Conservation (phyloP, 2,329 filamentous ascomycete genomes). For the Dactylellina leptospora region DNA sequence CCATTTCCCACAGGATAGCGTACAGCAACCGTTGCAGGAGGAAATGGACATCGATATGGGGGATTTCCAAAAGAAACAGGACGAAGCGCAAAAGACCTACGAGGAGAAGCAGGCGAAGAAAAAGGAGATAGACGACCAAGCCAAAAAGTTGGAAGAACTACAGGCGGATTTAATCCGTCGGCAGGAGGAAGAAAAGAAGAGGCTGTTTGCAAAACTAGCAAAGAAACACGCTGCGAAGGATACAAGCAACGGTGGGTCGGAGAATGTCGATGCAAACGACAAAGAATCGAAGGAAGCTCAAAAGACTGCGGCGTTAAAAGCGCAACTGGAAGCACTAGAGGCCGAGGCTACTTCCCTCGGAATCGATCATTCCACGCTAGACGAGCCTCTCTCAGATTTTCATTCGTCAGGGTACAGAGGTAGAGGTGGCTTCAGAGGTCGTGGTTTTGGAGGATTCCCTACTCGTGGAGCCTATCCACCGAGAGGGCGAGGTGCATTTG, state of each 20-base stretch:
- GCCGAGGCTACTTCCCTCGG: conserved; percentile 76
- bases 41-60: conserved; percentile 73
- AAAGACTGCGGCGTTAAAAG: conserved; percentile 73
- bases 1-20: conserved; percentile 45
- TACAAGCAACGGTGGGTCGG: conserved; percentile 9
- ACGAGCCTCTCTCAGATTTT: conserved; percentile 61
- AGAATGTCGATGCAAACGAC: conserved; percentile 47
- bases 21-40: conserved; percentile 38
- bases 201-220: conserved; percentile 70
- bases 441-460: conserved; percentile 58
- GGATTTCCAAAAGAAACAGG: conserved; percentile 74
- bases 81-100: conserved; percentile 74
- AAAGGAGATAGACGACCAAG: conserved; percentile 70
- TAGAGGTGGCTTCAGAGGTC: conserved; percentile 60
- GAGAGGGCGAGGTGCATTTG: conserved; percentile 60
- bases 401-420: conserved; percentile 60
- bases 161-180: conserved; percentile 70
- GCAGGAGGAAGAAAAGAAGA: conserved; percentile 72
- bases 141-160: conserved; percentile 72
- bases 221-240: conserved; percentile 63
- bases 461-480: conserved; percentile 58
- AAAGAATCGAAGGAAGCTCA: conserved; percentile 59
- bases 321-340: conserved; percentile 76
- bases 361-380: conserved; percentile 68
- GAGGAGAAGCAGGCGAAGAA: conserved; percentile 72